phyloP scores from a whole-genome alignment of 164 flowering plant genomes.

The Liquidambar formosana region DNA sequence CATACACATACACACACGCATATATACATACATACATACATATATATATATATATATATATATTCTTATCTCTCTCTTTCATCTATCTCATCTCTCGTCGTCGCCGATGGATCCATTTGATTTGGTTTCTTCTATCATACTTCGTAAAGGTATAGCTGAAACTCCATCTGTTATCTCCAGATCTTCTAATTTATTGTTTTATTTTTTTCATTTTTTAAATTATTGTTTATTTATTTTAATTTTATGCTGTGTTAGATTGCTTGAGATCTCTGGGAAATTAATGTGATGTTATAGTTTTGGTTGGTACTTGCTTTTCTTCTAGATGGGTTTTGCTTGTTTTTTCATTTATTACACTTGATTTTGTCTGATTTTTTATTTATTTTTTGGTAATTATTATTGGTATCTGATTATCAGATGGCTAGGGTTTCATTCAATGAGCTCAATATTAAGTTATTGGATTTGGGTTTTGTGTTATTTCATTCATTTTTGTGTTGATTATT shows the following conservation, averaged over 20 bases:
- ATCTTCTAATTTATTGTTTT: slow-evolving; percentile 10
- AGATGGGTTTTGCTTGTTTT: neutral
- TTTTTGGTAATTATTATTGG: neutral
- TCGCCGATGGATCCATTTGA: slow-evolving; percentile 40
- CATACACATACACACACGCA: neutral
- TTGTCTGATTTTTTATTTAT: neutral
- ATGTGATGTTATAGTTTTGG: neutral
- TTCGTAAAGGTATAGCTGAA: slow-evolving; percentile 41
- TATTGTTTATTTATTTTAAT: neutral
- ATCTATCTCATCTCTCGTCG: neutral
- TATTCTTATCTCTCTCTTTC: neutral
- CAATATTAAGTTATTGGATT: neutral
- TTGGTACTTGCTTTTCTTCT: neutral
- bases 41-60: neutral
- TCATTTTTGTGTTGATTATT: neutral
- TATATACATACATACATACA: neutral
- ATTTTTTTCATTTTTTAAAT: neutral
- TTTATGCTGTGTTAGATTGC: neutral
- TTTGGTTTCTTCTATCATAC: slow-evolving; percentile 25
- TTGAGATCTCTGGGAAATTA: slow-evolving; percentile 8
- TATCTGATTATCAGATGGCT: neutral
- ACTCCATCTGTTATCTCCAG: neutral
- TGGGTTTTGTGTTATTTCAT: neutral
- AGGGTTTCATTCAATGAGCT: neutral
- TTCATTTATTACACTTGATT: neutral